Base-by-base conservation (phyloP, 2,329 filamentous ascomycete species). In the Pseudocercospora fijiensis region DNA sequence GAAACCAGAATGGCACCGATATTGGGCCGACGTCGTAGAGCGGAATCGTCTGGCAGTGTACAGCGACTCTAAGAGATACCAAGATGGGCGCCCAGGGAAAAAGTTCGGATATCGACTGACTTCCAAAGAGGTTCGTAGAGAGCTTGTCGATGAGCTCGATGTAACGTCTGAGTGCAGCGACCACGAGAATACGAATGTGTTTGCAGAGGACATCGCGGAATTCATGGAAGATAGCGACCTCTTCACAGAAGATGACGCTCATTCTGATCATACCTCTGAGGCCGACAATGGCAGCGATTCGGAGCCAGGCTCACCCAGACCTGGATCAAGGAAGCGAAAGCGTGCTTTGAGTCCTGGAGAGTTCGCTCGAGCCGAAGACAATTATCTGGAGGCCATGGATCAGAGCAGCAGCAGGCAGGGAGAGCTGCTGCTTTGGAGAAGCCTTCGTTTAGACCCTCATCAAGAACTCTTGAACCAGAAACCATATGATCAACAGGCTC, bases 11-110 rank as follows among this genome's bases (percentile, higher is more conserved):
- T 76, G 77, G 6, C 74, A 76, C 20, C 73, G 81, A 3, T 84
- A 83, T 61, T 88, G 87, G 84, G 74, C 78, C 11, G 76, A 74
- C 2, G 76, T 82, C 6, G 79, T 86, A 1, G 79, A 83, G 63
- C 80, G 85, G 64, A 84, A 82, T 68, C 77, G 78, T 8, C 69
- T 89, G 4, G 72, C 79, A 13, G 82, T 89, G 2, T 78, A 80
- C 52, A 69, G 67, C 27, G 71, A 73, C 24, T 67, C 71, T 11
- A 70, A 65, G 33, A 71, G 71, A 41, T 75, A 69, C 41, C 58
- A 60, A n/a, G 71, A 74, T 58, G 72, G 72, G 0, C 67, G 72
- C 22, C 61, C 64, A 18, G 63, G 64, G 0, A 71, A 69, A 0
- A 73, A 74, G 58, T 65, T 30, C 41, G 73, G 72, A 9, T 64